Conservation (phyloP, 805 yeast species). For the Barnettozyma populi region DNA sequence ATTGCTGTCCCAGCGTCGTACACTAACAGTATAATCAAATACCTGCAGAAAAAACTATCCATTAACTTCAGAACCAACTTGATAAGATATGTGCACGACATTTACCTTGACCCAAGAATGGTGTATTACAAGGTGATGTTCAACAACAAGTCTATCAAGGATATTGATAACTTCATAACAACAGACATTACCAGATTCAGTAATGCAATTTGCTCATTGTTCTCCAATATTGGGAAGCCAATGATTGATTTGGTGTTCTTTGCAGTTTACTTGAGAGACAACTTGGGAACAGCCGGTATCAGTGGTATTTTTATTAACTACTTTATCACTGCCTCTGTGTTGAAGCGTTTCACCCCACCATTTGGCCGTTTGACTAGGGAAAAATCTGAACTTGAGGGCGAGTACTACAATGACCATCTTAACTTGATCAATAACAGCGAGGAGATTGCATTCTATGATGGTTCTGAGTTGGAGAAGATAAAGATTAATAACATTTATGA, state of each 20-base stretch:
- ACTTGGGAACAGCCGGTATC: slow-evolving; percentile 82
- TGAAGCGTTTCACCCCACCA: slow-evolving; percentile 75
- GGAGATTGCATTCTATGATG: slow-evolving; percentile 92
- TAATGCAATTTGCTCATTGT: slow-evolving; percentile 74
- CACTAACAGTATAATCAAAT: slow-evolving; percentile 85
- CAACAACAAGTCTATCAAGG: slow-evolving; percentile 42
- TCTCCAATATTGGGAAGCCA: slow-evolving; percentile 89
- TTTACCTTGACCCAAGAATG: slow-evolving; percentile 74
- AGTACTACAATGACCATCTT: slow-evolving; percentile 79
- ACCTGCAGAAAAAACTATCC: slow-evolving; percentile 67
- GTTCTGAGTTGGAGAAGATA: slow-evolving; percentile 68
- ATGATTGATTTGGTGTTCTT: slow-evolving; percentile 80
- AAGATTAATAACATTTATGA: slow-evolving; percentile 58
- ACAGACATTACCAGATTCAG: slow-evolving; percentile 79
- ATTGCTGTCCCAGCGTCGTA: slow-evolving; percentile 92
- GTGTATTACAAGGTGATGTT: slow-evolving; percentile 78
- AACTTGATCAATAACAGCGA: slow-evolving; percentile 85
- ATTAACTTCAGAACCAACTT: slow-evolving; percentile 80
- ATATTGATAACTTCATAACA: slow-evolving; percentile 76
- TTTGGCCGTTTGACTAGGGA: slow-evolving; percentile 72
- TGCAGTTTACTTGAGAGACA: slow-evolving; percentile 76
- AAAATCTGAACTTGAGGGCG: slow-evolving; percentile 80
- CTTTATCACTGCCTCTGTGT: slow-evolving; percentile 67
- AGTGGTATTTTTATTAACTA: slow-evolving; percentile 78
- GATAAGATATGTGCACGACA: slow-evolving; percentile 82